Base-by-base conservation (phyloP, 2,329 filamentous ascomycete genomes). In the Talaromyces atroroseus region DNA sequence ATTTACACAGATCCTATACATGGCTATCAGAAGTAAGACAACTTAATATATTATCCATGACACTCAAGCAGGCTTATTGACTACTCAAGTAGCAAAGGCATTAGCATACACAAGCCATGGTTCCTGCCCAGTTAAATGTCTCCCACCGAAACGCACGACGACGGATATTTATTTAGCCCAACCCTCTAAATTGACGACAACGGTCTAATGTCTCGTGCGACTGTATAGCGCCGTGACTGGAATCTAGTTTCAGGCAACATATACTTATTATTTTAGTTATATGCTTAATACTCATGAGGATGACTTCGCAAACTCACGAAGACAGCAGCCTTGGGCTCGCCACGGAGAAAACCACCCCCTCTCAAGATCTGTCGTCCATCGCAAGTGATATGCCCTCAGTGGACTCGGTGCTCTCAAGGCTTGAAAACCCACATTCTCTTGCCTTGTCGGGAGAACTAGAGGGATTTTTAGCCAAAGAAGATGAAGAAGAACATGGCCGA, bases 401-500 rank as follows among this genome's bases (percentile, higher is more conserved):
- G 38, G 48, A 57, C 7, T 44, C 67, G n/a, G 49, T 71, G 10
- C 47, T 73, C 26, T 61, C 65, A 18, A 60, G 61, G 29, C 56
- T 66, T 45, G 52, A 60, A 36, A 60, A 58, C 24, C 50, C 49
- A n/a, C 57, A 65, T 52, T 64, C 64, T 38, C 55, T 58, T 45
- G 52, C 66, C 26, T 61, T 64, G 5, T 44, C 36, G 45, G 32
- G 32, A 40, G 24, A 58, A 5, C 54, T 56, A 60, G 61, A 62
- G 21, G 38, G 44, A 14, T 45, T 54, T 14, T 18, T 38, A 20
- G 40, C 49, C 40, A 18, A 44, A 14, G 40, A 44, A 14, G 40
- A 18, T 14, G 36, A 12, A 36, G 61, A 70, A 61, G 66, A 71
- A 48, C 66, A 74, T 60, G 60, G 65, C 51, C 59, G 62, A 26